These are phyloP conservation scores for Tagetes erecta DNA, from an alignment of 129 eudicot species.

Conservation along the genomic window DNA sequence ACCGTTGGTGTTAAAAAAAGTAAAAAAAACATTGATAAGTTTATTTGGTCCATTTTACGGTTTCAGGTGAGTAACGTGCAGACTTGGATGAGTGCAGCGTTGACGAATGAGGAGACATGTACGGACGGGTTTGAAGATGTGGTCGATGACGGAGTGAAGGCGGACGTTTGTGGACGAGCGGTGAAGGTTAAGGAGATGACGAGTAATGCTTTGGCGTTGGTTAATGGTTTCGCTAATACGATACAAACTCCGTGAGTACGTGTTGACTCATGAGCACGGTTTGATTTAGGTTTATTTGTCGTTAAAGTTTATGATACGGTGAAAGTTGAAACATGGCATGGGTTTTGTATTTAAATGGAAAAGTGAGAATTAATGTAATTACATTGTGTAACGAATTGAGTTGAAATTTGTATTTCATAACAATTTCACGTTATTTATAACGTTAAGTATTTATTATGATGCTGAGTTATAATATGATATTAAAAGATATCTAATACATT, in stretches of 20 bases:
- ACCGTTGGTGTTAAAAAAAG: too few relatives aligned
- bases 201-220: conserved; percentile 85
- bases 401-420: too few relatives aligned
- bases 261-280: conserved; percentile 17
- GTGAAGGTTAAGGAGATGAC: conserved; percentile 67
- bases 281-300: too few relatives aligned
- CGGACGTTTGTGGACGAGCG: conserved; percentile 48
- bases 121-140: conserved; percentile 78
- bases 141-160: conserved; percentile 43
- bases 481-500: too few relatives aligned
- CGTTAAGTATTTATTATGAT: too few relatives aligned
- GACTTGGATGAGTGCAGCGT: conserved; percentile 95
- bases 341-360: neutral
- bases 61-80: conserved; percentile 91
- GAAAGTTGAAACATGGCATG: too few relatives aligned
- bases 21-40: too few relatives aligned
- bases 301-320: neutral
- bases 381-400: neutral
- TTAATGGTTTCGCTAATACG: conserved; percentile 51
- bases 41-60: conserved; percentile 9
- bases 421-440: too few relatives aligned
- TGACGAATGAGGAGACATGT: conserved; percentile 91
- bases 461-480: neutral
- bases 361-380: neutral
- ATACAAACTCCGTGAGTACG: conserved; percentile 30